phyloP scores from a whole-genome alignment of 116 monocot species.

The Iris pallida region DNA sequence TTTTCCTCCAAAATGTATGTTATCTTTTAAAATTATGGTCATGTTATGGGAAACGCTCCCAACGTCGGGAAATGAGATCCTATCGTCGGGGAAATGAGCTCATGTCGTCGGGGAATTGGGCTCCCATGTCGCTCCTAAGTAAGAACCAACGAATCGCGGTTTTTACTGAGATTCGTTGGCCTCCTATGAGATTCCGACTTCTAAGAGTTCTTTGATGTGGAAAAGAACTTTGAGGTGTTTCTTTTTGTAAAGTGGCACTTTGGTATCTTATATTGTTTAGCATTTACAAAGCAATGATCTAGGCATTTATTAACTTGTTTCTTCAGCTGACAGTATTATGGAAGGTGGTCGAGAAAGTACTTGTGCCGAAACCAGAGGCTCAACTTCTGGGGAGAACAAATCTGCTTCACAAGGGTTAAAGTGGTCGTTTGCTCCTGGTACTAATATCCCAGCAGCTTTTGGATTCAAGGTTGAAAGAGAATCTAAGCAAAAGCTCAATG shows the following conservation, averaged over 20 bases:
- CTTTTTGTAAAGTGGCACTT: not conserved
- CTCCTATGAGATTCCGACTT: too few relatives aligned
- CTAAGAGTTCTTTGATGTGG: too few relatives aligned
- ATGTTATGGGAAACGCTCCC: too few relatives aligned
- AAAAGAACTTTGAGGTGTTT: not conserved
- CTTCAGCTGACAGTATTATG: slow-evolving; percentile 74
- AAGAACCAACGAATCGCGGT: too few relatives aligned
- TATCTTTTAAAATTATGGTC: too few relatives aligned
- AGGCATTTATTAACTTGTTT: slow-evolving; percentile 30
- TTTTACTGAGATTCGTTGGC: too few relatives aligned
- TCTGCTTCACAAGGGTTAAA: slow-evolving; percentile 52
- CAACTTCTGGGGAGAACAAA: slow-evolving; percentile 24
- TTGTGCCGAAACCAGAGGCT: slow-evolving; percentile 47
- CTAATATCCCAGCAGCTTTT: slow-evolving; percentile 55
- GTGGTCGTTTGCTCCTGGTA: slow-evolving; percentile 84
- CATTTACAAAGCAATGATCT: not conserved
- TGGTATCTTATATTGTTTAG: not conserved
- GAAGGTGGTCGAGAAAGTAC: slow-evolving; percentile 80
- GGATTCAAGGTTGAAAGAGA: slow-evolving; percentile 65
- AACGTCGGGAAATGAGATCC: too few relatives aligned
- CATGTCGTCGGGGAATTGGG: too few relatives aligned
- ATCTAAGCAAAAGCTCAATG: slow-evolving; percentile 75
- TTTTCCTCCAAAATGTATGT: too few relatives aligned
- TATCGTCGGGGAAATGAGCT: too few relatives aligned
- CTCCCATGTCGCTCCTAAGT: too few relatives aligned